Evolutionary conservation across 371 early-diverging fungal species (phyloP).

Genomic region (Mortierella sp.): DNA sequence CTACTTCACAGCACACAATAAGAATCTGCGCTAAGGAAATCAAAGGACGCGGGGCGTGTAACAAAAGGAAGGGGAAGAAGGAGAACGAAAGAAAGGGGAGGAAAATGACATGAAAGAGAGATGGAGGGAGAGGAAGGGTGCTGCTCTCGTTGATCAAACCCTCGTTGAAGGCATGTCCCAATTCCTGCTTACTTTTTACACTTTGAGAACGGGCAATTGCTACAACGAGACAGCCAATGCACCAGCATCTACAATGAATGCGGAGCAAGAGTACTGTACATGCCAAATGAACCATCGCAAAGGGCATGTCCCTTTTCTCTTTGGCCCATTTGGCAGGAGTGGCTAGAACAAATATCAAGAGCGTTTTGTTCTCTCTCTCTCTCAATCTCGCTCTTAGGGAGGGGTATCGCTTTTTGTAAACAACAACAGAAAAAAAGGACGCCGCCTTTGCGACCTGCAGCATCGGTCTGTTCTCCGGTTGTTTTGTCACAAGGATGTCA

Average conservation of each 20-base stretch:
- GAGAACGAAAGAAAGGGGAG: background rate
- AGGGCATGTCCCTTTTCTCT: background rate
- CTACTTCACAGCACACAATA: background rate
- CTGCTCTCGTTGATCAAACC: constrained; percentile 10
- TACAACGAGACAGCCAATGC: background rate
- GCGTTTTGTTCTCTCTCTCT: constrained; percentile 2
- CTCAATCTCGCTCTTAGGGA: too few relatives aligned
- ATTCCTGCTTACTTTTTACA: background rate
- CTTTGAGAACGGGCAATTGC: background rate
- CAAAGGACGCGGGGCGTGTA: constrained; percentile 5
- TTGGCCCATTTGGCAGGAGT: background rate
- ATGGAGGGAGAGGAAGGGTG: background rate
- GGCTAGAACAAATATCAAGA: background rate
- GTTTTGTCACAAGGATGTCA: background rate
- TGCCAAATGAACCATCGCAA: background rate
- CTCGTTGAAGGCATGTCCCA: constrained; percentile 8
- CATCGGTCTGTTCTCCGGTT: background rate
- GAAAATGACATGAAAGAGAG: background rate
- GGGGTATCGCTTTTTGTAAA: background rate
- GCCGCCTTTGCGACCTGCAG: background rate
- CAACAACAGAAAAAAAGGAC: constrained; percentile 6
- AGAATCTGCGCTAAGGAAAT: background rate
- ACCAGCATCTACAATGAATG: background rate
- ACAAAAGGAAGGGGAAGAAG: background rate
- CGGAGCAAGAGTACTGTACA: background rate